phyloP scores from a whole-genome alignment of 495 filamentous ascomycete species.

The Neurospora sp. region DNA sequence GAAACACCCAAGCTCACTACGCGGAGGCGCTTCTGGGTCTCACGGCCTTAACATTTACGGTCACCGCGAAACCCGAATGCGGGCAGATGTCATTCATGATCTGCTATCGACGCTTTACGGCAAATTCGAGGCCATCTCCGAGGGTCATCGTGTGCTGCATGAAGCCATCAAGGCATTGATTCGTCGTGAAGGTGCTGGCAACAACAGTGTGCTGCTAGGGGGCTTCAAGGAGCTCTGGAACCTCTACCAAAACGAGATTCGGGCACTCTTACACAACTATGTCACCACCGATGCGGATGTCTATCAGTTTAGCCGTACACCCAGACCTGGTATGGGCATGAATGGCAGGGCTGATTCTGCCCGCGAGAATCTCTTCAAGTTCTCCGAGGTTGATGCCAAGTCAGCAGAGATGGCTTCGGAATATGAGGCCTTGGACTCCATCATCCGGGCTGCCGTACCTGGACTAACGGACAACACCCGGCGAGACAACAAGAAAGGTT shows the following conservation, averaged over 20 bases:
- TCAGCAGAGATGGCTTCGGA: conserved; percentile 66
- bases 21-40: conserved; percentile 40
- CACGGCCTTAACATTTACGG: conserved; percentile 57
- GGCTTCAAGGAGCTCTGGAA: conserved; percentile 95
- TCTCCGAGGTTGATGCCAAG: conserved; percentile 72
- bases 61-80: conserved; percentile 56
- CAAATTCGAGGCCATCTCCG: conserved; percentile 93
- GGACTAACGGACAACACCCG: conserved; percentile 79
- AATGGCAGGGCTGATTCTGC: conserved; percentile 48
- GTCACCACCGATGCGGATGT: conserved; percentile 84
- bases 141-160: conserved; percentile 88
- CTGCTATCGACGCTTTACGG: conserved; percentile 87
- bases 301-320: conserved; percentile 41
- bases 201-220: conserved; percentile 51
- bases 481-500: conserved; percentile 35
- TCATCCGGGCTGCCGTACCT: conserved; percentile 82
- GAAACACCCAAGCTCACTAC: conserved; percentile 66
- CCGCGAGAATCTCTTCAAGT: conserved; percentile 81
- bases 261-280: conserved; percentile 90
- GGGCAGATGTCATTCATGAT: conserved; percentile 76
- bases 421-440: conserved; percentile 81
- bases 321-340: conserved; percentile 26
- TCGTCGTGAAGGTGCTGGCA: conserved; percentile 59
- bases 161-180: conserved; percentile 78
- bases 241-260: conserved; percentile 63